These are phyloP conservation scores for Didymella lethalis DNA, from an alignment of 2,329 filamentous ascomycete species.

Conservation along the genomic window DNA sequence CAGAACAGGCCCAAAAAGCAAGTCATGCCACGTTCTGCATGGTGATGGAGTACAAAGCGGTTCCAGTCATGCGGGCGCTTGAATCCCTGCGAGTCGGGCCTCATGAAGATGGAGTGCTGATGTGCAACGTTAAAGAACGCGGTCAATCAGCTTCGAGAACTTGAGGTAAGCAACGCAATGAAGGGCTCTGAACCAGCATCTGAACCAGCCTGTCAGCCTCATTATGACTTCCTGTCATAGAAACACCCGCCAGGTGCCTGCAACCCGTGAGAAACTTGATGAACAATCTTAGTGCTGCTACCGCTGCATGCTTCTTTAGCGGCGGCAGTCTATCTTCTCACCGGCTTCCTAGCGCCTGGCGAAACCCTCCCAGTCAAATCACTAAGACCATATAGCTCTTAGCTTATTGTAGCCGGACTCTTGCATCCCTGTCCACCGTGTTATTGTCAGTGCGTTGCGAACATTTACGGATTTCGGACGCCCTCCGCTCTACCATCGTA, in stretches of 20 bases:
- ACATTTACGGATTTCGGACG: neutral
- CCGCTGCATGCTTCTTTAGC: constrained; percentile 17
- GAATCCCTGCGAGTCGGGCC: constrained; percentile 25
- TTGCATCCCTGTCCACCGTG: neutral
- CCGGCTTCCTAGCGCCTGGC: constrained; percentile 6
- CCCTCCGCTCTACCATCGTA: neutral
- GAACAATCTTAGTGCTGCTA: neutral
- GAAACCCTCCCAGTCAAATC: constrained; percentile 1
- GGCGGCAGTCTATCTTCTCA: constrained; percentile 9
- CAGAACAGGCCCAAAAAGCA: constrained; percentile 16
- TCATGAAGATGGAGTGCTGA: neutral
- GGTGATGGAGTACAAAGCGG: constrained; percentile 2
- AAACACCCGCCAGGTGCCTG: constrained; percentile 8
- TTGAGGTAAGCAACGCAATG: constrained; percentile 14
- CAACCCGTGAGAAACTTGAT: constrained; percentile 4
- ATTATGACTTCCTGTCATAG: constrained; percentile 7
- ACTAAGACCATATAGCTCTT: neutral
- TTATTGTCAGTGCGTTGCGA: constrained; percentile 12
- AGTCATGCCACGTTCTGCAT: constrained; percentile 23
- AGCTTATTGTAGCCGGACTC: neutral
- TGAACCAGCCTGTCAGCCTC: constrained; percentile 21
- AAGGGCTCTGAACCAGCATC: constrained; percentile 9
- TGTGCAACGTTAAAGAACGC: constrained; percentile 6
- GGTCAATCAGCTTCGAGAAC: constrained; percentile 11
- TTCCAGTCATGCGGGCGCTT: constrained; percentile 4